Evolutionary conservation across 1,284 basidiomycete genomes (phyloP).

Genomic region (Cryptococcus sp.): DNA sequence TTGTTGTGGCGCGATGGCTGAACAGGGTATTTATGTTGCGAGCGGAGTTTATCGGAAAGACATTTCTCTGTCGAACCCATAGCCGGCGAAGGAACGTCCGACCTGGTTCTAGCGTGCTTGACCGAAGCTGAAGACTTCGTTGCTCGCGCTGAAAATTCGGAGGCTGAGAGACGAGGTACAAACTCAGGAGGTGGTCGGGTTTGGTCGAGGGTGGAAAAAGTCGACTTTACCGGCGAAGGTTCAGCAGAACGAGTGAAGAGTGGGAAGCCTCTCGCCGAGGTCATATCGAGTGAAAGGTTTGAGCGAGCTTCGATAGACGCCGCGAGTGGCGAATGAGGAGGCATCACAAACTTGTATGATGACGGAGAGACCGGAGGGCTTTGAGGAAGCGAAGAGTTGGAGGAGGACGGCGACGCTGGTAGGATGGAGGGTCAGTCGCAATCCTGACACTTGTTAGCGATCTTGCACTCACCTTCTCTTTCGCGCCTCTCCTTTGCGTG

Average conservation of each 20-base stretch:
- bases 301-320: constrained; percentile 23
- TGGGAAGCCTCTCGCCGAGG: constrained; percentile 11
- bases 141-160: constrained; percentile 28
- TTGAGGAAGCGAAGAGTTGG: constrained; percentile 57
- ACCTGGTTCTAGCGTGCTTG: constrained; percentile 28
- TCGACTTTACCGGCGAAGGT: constrained; percentile 35
- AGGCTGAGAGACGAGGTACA: constrained; percentile 38
- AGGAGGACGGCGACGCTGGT: constrained; percentile 57
- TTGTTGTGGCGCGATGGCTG: constrained; percentile 18
- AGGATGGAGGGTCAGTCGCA: background rate
- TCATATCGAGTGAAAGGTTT: background rate
- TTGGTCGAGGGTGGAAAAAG: constrained; percentile 36
- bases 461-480: constrained; percentile 1
- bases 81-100: constrained; percentile 18
- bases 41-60: constrained; percentile 20
- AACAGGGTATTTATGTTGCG: constrained; percentile 11
- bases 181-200: constrained; percentile 36
- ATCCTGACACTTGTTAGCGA: too few species aligned
- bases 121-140: constrained; percentile 17
- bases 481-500: constrained; percentile 40
- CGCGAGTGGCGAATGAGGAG: constrained; percentile 33
- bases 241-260: constrained; percentile 41
- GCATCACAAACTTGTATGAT: constrained; percentile 36
- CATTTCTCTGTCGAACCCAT: constrained; percentile 2
- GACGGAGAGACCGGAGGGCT: constrained; percentile 30